Conservation (phyloP, 805 yeast species). For the Teunomyces kruisii region DNA sequence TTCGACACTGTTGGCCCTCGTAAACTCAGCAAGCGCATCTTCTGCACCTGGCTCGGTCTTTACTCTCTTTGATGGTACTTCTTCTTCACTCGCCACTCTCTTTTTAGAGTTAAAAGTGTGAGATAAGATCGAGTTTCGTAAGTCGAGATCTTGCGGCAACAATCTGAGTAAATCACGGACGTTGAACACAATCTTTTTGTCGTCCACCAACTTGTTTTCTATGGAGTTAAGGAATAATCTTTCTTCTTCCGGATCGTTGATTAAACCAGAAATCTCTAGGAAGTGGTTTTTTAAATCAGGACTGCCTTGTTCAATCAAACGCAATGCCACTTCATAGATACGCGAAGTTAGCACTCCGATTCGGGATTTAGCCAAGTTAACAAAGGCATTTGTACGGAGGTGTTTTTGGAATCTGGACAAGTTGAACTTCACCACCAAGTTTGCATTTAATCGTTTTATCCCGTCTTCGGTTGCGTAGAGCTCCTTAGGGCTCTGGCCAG, state of each 20-base stretch:
- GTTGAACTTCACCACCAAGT: slow-evolving; percentile 58
- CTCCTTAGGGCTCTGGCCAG: slow-evolving; percentile 25
- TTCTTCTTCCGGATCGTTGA: slow-evolving; percentile 49
- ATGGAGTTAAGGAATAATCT: slow-evolving; percentile 22
- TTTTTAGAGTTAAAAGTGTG: slow-evolving; percentile 29
- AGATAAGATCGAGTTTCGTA: slow-evolving; percentile 46
- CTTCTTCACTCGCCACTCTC: slow-evolving; percentile 12
- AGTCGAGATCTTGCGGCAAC: slow-evolving; percentile 42
- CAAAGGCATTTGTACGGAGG: slow-evolving; percentile 63
- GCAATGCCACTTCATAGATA: slow-evolving; percentile 60
- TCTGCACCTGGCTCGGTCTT: slow-evolving; percentile 32
- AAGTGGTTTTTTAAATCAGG: slow-evolving; percentile 43
- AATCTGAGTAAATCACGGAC: slow-evolving; percentile 32
- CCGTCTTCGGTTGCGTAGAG: slow-evolving; percentile 30
- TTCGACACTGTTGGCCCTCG: not conserved
- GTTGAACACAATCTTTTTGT: slow-evolving; percentile 34
- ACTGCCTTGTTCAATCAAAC: slow-evolving; percentile 56
- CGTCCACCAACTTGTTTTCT: slow-evolving; percentile 36
- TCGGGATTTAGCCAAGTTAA: slow-evolving; percentile 60
- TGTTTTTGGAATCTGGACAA: slow-evolving; percentile 66
- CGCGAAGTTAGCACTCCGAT: slow-evolving; percentile 68
- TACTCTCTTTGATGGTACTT: slow-evolving; percentile 30
- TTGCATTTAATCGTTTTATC: slow-evolving; percentile 45
- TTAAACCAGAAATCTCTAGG: slow-evolving; percentile 45
- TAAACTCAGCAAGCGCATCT: slow-evolving; percentile 2